Conservation (phyloP, 192 early-diverging fungal genomes). For the Podila epicladia region DNA sequence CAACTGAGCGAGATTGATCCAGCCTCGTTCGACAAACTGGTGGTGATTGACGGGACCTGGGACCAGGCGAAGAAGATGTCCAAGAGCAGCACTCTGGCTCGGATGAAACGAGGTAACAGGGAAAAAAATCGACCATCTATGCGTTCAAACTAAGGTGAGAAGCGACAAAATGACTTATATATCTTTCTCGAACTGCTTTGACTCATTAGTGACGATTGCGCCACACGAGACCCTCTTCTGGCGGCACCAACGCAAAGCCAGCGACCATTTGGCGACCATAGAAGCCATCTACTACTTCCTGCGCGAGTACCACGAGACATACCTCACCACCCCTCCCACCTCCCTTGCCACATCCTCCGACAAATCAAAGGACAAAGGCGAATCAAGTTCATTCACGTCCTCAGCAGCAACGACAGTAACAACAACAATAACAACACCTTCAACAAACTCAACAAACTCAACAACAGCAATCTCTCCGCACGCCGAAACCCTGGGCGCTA, state of each 20-base stretch:
- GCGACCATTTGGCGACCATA: slow-evolving; percentile 87
- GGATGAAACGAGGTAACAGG: slow-evolving; percentile 36
- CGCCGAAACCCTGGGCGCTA: slow-evolving; percentile 27
- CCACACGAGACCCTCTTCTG: slow-evolving; percentile 89
- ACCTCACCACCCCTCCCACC: slow-evolving; percentile 34
- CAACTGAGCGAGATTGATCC: slow-evolving; percentile 74
- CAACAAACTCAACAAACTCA: too few species aligned
- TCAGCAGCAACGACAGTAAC: neutral
- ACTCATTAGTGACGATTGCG: slow-evolving; percentile 72
- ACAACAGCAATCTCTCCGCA: slow-evolving; percentile 30
- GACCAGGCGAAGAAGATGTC: slow-evolving; percentile 76
- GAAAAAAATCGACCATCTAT: neutral
- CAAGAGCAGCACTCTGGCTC: slow-evolving; percentile 28
- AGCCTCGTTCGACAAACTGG: slow-evolving; percentile 71
- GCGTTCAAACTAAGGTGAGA: neutral
- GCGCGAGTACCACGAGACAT: slow-evolving; percentile 76
- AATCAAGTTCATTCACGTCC: neutral
- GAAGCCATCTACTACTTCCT: slow-evolving; percentile 97
- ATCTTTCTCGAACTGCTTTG: slow-evolving; percentile 22
- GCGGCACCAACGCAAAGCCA: slow-evolving; percentile 85
- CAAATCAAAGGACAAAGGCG: too few species aligned
- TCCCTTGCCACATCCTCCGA: neutral
- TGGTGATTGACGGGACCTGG: slow-evolving; percentile 99
- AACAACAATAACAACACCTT: neutral
- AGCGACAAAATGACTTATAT: neutral